Evolutionary conservation across 768 basidiomycete species (phyloP), one percentile per base, ranked within the genome.

Genomic region (Neoboletus subvelutipes): DNA sequence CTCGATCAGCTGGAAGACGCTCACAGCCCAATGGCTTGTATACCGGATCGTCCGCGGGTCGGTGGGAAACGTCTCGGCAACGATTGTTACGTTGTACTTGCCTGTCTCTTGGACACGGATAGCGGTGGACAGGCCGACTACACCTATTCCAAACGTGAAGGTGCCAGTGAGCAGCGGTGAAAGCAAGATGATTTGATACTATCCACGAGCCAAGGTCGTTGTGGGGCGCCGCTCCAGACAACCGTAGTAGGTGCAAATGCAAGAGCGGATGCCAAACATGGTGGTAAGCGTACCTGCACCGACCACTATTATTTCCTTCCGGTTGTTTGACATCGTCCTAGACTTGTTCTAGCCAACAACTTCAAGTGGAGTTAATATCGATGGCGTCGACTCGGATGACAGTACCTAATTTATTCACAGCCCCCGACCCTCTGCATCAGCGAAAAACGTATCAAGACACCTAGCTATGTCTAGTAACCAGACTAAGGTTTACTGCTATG

Each of bases 1-100:
- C 12, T 20, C 22, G 26, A 48, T 29, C 6, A 31, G 18, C 40
- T 18, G 22, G 20, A 26, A 13, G 26, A 15, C 22, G 76, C 86
- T 60, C 60, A 90, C 91, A 37, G 91, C 91, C 91, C 91, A 92
- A 34, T 82, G 82, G 67, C 88, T 90, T 2, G 92, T 90, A 63
- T 90, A 93, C 52, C 79, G 78, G 66, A 87, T 85, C n/a, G 77
- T 79, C 72, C 86, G 86, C 1, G 83, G 79, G 68, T 93, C 92
- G 39, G 78, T 84, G 0, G 91, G 90, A 40, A 92, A 76, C 2
- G 78, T 75, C 50, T 90, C 88, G 0, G 91, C 86, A 12, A 92
- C 71, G 50, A 94, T 77, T 2, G 83, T 83, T 18, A 92, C 90
- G 4, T 74, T 71, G 64, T 88, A 87, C 5, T 74, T 77, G 10